These are phyloP conservation scores for Penicillium longicatenatum DNA, from an alignment of 495 filamentous ascomycete species.

Conservation along the genomic window DNA sequence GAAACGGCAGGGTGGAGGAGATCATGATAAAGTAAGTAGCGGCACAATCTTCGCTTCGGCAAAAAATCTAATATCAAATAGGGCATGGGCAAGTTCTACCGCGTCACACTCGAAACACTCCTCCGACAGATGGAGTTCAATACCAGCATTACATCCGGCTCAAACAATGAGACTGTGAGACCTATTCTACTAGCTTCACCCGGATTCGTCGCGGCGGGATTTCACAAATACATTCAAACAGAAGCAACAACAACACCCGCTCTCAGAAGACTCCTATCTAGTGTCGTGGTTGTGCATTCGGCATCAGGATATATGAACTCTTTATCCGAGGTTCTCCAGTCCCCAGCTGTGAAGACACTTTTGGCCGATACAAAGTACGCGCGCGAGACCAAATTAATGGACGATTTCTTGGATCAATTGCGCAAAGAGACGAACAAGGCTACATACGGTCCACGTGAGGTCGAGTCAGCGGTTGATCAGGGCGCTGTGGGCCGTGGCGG, in stretches of 20 bases:
- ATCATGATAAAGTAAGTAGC: conserved; percentile 62
- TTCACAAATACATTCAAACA: conserved; percentile 77
- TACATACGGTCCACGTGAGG: conserved; percentile 87
- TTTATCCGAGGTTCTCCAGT: conserved; percentile 82
- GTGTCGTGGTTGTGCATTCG: conserved; percentile 78
- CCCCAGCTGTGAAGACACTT: conserved; percentile 69
- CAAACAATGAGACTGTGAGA: conserved; percentile 44
- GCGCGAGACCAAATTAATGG: conserved; percentile 81
- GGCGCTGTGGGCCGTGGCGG: conserved; percentile 87
- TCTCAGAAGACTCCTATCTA: conserved; percentile 65
- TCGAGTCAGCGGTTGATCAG: conserved; percentile 82
- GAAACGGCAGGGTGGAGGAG: conserved; percentile 64
- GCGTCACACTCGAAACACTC: conserved; percentile 73
- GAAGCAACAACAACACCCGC: conserved; percentile 59
- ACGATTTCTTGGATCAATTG: conserved; percentile 76
- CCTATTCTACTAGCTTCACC: conserved; percentile 89
- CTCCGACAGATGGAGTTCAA: conserved; percentile 77
- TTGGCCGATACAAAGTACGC: conserved; percentile 86
- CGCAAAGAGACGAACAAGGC: conserved; percentile 86
- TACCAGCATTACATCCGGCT: conserved; percentile 42
- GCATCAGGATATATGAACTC: conserved; percentile 82
- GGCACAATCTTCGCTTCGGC: too few species aligned
- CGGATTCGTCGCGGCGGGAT: conserved; percentile 79
- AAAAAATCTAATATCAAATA: conserved; percentile 31
- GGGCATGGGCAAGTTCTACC: conserved; percentile 79